Evolutionary conservation across 495 filamentous ascomycete species (phyloP), one percentile per base, ranked within the genome.

Genomic region (Opeltia flavorubescens): DNA sequence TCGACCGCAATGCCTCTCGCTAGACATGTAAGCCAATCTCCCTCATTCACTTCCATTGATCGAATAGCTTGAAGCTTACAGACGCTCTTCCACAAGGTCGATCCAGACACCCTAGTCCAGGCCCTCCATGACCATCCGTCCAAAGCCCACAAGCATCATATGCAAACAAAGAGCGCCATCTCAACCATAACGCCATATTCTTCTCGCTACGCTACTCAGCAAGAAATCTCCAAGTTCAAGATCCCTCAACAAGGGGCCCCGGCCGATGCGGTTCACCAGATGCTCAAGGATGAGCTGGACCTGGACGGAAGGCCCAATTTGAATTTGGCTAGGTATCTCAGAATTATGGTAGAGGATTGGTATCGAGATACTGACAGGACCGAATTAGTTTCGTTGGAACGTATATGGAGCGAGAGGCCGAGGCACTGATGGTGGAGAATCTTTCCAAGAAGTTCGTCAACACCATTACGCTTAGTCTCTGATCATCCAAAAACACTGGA

Each of bases 231-330:
- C 30, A 86, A 84, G 52, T 86, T 76, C 62, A 62, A 62, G 36
- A 74, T 86, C 23, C 80, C 81, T 0, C 52, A 72, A 13, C 55
- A 78, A 33, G 81, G 81, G 15, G 72, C 76, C 1, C 74, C 77
- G 0, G 71, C 76, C 11, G 78, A 82, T 48, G 70, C 71, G 0
- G 78, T 80, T 1, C 75, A 80, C 47, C 77, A 84, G 49, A 67
- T 86, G 57, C 68, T 86, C 46, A 78, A 76, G 43, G 83, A 86
- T 57, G 82, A 86, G 54, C 59, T 86, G 0, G 81, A 85, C 58
- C 68, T 86, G 0, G 82, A 86, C 56, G 81, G 82, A 26, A 66
- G 68, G n/a, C 80, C 81, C 1, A 84, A 81, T 52, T 59, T 85
- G 46, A 86, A 85, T 52, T 62, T 86, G 13, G 80, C 80, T 43